Evolutionary conservation across 192 early-diverging fungal genomes (phyloP).

Genomic region (Coemansia umbellata): DNA sequence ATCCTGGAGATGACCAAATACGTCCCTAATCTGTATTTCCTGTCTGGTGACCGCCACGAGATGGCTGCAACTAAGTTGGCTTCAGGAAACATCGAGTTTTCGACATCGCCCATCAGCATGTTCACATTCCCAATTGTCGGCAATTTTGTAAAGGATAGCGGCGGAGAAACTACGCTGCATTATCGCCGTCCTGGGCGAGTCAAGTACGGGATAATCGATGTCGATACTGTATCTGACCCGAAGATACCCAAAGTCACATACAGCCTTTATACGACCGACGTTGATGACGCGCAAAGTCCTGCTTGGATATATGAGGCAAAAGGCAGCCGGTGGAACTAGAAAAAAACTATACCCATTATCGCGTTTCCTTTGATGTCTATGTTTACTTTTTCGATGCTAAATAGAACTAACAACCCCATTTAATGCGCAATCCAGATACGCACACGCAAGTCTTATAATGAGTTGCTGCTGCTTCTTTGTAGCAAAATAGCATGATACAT

Average conservation of each 20-base stretch:
- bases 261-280: constrained; percentile 46
- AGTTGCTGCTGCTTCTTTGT: too few relatives aligned
- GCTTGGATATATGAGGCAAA: constrained; percentile 42
- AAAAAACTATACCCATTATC: too few relatives aligned
- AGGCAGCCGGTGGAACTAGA: constrained; percentile 31
- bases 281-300: constrained; percentile 15
- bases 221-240: constrained; percentile 38
- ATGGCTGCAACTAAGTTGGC: constrained; percentile 45
- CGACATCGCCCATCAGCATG: constrained; percentile 48
- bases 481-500: too few relatives aligned
- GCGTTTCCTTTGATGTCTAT: too few relatives aligned
- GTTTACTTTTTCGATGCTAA: too few relatives aligned
- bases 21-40: constrained; percentile 41
- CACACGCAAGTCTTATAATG: too few relatives aligned
- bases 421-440: too few relatives aligned
- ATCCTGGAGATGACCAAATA: constrained; percentile 35
- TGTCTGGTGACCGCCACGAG: constrained; percentile 55
- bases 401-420: too few relatives aligned
- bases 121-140: constrained; percentile 48
- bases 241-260: constrained; percentile 34
- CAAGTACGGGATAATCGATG: constrained; percentile 51
- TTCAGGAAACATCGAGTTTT: constrained; percentile 49
- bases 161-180: constrained; percentile 41
- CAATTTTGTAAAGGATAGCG: constrained; percentile 17
- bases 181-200: constrained; percentile 43